These are phyloP conservation scores for Arthrinium phaeospermum DNA, from an alignment of 2,329 filamentous ascomycete species.

Conservation along the genomic window DNA sequence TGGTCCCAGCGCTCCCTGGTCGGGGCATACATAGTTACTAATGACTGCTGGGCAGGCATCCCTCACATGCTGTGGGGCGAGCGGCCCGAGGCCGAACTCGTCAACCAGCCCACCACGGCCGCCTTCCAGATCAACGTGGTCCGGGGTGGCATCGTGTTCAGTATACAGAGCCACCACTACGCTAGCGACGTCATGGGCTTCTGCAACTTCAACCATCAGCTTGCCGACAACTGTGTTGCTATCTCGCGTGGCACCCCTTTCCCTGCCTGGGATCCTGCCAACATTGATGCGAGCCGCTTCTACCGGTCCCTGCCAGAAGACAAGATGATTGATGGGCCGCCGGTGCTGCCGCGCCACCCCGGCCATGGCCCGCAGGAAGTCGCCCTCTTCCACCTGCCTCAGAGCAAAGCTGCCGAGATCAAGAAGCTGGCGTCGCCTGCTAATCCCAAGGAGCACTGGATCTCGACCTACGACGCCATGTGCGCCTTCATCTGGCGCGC, in stretches of 20 bases:
- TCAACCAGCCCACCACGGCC: conserved; percentile 39
- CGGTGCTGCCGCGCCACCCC: conserved; percentile 36
- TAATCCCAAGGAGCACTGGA: conserved; percentile 41
- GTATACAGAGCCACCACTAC: conserved; percentile 50
- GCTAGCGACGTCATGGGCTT: conserved; percentile 50
- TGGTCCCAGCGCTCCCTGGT: not conserved
- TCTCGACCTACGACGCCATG: conserved; percentile 54
- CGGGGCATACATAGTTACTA: not conserved
- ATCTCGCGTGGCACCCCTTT: conserved; percentile 36
- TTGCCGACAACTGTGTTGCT: conserved; percentile 50
- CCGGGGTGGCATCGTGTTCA: conserved; percentile 47
- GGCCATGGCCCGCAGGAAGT: conserved; percentile 32
- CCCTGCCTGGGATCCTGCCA: conserved; percentile 43
- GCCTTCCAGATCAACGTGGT: conserved; percentile 50
- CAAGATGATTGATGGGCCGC: conserved; percentile 39
- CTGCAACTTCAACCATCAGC: conserved; percentile 43
- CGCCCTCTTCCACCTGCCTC: conserved; percentile 50
- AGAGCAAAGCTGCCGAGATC: conserved; percentile 47
- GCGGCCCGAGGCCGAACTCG: conserved; percentile 44
- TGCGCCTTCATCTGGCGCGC: conserved; percentile 49
- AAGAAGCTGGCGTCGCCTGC: conserved; percentile 43
- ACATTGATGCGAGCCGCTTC: conserved; percentile 43
- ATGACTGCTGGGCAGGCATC: conserved; percentile 34
- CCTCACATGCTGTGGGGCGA: conserved; percentile 46
- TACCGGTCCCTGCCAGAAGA: conserved; percentile 37